Evolutionary conservation across 352 stramenopile species (phyloP).

Genomic region (Salisapilia sapeloensis): DNA sequence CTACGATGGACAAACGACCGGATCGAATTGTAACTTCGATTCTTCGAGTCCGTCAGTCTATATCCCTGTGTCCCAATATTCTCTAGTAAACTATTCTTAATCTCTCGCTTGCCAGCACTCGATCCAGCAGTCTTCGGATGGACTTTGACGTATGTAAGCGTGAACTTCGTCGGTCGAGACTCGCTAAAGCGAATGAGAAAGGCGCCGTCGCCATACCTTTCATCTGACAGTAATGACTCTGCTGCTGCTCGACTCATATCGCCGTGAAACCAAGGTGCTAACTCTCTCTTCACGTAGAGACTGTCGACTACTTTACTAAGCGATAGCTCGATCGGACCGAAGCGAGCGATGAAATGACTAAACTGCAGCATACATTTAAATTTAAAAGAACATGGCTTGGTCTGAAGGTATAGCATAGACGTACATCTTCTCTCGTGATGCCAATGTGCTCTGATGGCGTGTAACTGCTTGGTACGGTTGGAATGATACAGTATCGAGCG

Average conservation of each 20-base stretch:
- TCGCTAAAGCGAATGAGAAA: conserved; percentile 72
- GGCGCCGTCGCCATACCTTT: conserved; percentile 23
- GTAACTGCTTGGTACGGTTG: too few species aligned
- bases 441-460: too few species aligned
- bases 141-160: conserved; percentile 61
- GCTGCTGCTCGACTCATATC: conserved; percentile 25
- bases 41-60: conserved; percentile 24
- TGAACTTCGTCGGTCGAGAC: conserved; percentile 60
- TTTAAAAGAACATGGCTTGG: too few species aligned
- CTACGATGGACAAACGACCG: conserved; percentile 42
- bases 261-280: conserved; percentile 66
- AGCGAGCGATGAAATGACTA: conserved; percentile 39
- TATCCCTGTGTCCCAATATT: conserved; percentile 32
- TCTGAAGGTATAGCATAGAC: too few species aligned
- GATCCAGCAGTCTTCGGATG: conserved; percentile 8
- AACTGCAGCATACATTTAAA: too few species aligned
- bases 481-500: too few species aligned
- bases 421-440: too few species aligned
- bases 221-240: conserved; percentile 15
- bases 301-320: conserved; percentile 40
- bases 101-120: conserved; percentile 16
- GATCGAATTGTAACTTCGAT: conserved; percentile 39
- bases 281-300: conserved; percentile 32
- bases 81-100: conserved; percentile 58
- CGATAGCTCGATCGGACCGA: conserved; percentile 39